Evolutionary conservation across 371 early-diverging fungal species (phyloP).

Genomic region (Cokeromyces recurvatus): DNA sequence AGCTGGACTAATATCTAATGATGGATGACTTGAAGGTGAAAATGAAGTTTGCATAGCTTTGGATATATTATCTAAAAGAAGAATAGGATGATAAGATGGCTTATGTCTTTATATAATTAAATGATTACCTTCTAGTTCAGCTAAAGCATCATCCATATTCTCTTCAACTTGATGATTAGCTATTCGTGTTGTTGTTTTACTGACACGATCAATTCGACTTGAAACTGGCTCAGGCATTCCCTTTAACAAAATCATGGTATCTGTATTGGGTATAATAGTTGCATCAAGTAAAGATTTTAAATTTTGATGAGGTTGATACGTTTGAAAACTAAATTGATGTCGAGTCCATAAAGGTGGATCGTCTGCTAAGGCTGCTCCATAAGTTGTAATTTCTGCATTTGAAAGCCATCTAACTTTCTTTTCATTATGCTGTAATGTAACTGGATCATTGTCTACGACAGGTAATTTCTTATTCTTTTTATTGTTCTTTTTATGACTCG

Average conservation of each 20-base stretch:
- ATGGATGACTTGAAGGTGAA: conserved; percentile 26
- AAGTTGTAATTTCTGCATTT: conserved; percentile 55
- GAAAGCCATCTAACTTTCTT: conserved; percentile 37
- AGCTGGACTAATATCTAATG: conserved; percentile 26
- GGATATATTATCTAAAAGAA: conserved; percentile 37
- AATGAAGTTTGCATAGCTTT: conserved; percentile 49
- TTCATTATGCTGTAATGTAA: not conserved
- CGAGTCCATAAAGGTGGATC: conserved; percentile 50
- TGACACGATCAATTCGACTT: conserved; percentile 39
- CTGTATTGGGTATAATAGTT: conserved; percentile 37
- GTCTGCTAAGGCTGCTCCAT: conserved; percentile 26
- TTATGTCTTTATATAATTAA: not conserved
- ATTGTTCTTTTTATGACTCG: no score
- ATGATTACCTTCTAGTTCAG: conserved; percentile 41
- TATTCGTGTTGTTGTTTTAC: conserved; percentile 33
- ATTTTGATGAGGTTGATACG: conserved; percentile 23
- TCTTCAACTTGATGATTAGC: conserved; percentile 27
- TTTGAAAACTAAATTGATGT: conserved; percentile 51
- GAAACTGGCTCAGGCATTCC: conserved; percentile 47
- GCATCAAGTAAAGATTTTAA: conserved; percentile 19
- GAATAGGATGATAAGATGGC: no score
- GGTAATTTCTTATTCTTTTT: not conserved
- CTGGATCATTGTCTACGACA: not conserved
- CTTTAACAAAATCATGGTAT: conserved; percentile 37
- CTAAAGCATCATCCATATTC: conserved; percentile 43